These are phyloP conservation scores for Amaranthus hypochondriacus DNA, from an alignment of 148 eudicot species.

Conservation along the genomic window DNA sequence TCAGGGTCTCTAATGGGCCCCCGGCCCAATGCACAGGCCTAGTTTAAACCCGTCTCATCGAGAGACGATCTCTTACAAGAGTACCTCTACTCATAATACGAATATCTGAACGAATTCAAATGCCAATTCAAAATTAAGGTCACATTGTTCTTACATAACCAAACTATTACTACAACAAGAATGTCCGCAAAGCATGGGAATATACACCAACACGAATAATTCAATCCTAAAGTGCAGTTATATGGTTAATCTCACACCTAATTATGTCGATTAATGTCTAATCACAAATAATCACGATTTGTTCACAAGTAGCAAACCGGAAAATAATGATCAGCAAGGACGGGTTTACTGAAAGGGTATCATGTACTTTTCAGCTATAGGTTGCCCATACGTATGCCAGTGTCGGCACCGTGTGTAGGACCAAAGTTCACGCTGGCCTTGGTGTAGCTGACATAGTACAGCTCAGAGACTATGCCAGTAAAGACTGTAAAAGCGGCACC, in stretches of 20 bases:
- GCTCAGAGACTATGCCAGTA: slow-evolving; percentile 68
- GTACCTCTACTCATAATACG: too few relatives aligned
- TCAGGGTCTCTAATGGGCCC: too few relatives aligned
- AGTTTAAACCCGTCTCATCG: too few relatives aligned
- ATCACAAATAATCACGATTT: not conserved
- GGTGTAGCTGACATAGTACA: slow-evolving; percentile 63
- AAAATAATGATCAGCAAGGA: not conserved
- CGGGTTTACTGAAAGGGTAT: not conserved
- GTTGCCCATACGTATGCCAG: slow-evolving; percentile 67
- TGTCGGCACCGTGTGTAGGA: slow-evolving; percentile 30
- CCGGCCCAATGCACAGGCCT: too few relatives aligned
- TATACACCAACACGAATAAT: slow-evolving; percentile 1
- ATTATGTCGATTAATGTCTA: not conserved
- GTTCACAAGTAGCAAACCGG: not conserved
- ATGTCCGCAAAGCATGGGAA: not conserved
- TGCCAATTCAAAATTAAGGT: not conserved
- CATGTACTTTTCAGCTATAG: slow-evolving; percentile 9
- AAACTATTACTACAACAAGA: not conserved
- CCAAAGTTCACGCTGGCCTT: slow-evolving; percentile 40
- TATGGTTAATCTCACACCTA: slow-evolving; percentile 4
- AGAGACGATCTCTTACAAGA: too few relatives aligned
- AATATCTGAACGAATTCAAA: not conserved
- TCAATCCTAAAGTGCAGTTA: not conserved
- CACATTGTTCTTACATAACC: not conserved
- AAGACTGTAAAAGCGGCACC: slow-evolving; percentile 80